Evolutionary conservation across 106 monocot species (phyloP).

Genomic region (Dioscorea dumetorum): DNA sequence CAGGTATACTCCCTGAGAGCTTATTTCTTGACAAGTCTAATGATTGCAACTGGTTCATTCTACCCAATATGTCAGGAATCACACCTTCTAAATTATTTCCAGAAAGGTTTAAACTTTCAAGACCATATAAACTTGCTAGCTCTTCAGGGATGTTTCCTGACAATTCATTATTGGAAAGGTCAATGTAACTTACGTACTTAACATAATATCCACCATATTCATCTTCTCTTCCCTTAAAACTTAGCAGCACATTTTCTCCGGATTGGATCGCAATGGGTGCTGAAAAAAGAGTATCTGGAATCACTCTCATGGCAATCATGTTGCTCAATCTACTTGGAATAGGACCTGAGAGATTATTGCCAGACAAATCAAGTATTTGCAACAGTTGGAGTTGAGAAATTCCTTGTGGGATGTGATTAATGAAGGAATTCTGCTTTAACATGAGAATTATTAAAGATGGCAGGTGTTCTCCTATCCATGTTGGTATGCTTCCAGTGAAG

Average conservation of each 20-base stretch:
- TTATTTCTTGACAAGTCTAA: slow-evolving; percentile 27
- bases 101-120: slow-evolving; percentile 21
- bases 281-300: too few relatives aligned
- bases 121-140: neutral
- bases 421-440: neutral
- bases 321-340: neutral
- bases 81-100: slow-evolving; percentile 9
- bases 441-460: neutral
- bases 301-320: neutral
- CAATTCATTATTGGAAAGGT: slow-evolving; percentile 9
- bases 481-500: neutral
- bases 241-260: too few relatives aligned
- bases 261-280: too few relatives aligned
- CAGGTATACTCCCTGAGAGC: slow-evolving; percentile 22
- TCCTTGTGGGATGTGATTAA: neutral
- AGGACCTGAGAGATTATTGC: neutral
- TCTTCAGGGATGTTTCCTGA: slow-evolving; percentile 8
- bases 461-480: neutral
- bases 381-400: neutral
- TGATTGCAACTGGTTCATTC: slow-evolving; percentile 5
- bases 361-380: neutral
- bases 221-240: too few relatives aligned
- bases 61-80: slow-evolving; percentile 14
- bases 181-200: too few relatives aligned
- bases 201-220: too few relatives aligned